Percentiles rank a stretch among this genome's conserved stretches.
These are phyloP conservation scores for Penicillium arizonense DNA, from an alignment of 495 filamentous ascomycete species.

Conservation along the genomic window DNA sequence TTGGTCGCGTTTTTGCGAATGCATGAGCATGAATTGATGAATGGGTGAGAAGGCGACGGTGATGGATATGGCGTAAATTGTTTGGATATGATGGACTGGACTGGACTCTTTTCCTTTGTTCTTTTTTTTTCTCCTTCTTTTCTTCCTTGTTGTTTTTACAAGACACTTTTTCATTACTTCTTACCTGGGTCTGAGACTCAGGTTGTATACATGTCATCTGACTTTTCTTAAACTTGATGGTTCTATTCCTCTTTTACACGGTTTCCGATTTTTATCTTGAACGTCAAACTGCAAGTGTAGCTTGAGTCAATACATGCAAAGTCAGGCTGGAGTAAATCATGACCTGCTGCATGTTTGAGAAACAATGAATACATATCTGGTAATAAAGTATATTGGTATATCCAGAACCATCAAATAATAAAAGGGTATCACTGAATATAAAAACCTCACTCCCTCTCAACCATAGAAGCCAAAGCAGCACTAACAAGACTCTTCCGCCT, in stretches of 20 bases:
- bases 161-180: conserved; percentile 1
- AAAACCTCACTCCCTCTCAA: conserved; percentile 19
- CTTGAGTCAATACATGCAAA: too few species aligned
- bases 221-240: not conserved
- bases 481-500: conserved; percentile 47
- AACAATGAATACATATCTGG: not conserved
- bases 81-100: conserved; percentile 1
- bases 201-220: conserved; percentile 8
- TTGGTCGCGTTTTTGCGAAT: too few species aligned
- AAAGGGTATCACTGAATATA: conserved; percentile 1
- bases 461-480: conserved; percentile 42
- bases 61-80: not conserved
- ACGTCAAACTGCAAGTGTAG: too few species aligned
- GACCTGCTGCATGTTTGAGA: too few species aligned
- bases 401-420: too few species aligned
- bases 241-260: not conserved
- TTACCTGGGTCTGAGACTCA: conserved; percentile 12
- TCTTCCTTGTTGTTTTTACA: conserved; percentile 10
- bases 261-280: not conserved
- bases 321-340: too few species aligned
- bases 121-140: conserved; percentile 10
- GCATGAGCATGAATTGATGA: not conserved
- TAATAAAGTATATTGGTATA: too few species aligned
- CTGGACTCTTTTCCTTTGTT: not conserved
- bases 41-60: not conserved